Evolutionary conservation across 1,284 basidiomycete genomes (phyloP), one percentile per base, ranked within the genome.

Genomic region (Fomes fomentarius): DNA sequence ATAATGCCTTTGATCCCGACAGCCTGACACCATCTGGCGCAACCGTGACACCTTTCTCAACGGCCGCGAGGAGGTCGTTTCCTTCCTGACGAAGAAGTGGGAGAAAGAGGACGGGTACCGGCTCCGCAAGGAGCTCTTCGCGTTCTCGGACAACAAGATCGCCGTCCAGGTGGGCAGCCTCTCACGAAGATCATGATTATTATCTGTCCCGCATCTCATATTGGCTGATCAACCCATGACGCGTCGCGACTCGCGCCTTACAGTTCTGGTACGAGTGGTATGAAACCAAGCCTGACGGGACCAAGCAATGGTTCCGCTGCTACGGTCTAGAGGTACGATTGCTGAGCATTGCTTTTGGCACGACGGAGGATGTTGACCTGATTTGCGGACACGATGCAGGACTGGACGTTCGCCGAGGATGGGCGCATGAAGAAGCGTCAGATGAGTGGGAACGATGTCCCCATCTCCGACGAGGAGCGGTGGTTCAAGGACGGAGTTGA

Each of bases 201-300:
- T n/a, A n/a, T n/a, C n/a, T n/a, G n/a, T n/a, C n/a, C n/a, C n/a
- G n/a, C n/a, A n/a, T n/a, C n/a, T n/a, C n/a, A n/a, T n/a, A n/a
- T n/a, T n/a, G n/a, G n/a, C n/a, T n/a, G n/a, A n/a, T n/a, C n/a
- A n/a, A n/a, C n/a, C n/a, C n/a, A n/a, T n/a, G n/a, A n/a, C n/a
- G n/a, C n/a, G n/a, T n/a, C n/a, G n/a, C n/a, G n/a, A n/a, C 8
- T 42, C 21, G 35, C 8, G 7, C 12, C 28, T 30, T 14, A 63
- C 4, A 84, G 71, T 85, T 85, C 69, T 85, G 81, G 74, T 85
- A 85, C 66, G 84, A 87, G 65, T 83, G 76, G 69, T 77, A 69
- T 53, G 74, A 76, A 26, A 48, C 26, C 14, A 68, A 68, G 53
- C 44, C 63, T 21, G 73, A 74, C 47, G 72, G 64, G 9, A 63